Base-by-base conservation (phyloP, 208 protist species). In the Herpetomonas samuelpessoai region DNA sequence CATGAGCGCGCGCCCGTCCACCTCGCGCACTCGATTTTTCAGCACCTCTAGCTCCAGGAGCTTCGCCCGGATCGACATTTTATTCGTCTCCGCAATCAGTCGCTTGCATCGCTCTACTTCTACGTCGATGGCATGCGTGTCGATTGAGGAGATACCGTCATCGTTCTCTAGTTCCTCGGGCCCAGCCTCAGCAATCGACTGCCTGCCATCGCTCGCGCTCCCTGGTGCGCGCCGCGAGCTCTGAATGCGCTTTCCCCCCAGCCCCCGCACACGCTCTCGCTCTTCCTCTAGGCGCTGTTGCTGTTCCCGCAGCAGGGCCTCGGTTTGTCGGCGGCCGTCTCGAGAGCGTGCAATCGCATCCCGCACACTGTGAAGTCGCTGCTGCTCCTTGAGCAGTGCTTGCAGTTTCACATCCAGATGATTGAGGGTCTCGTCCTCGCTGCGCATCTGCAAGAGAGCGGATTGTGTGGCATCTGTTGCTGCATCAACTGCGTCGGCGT, bases 401-500 rank as follows among this genome's bases (percentile, higher is more conserved):
- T 29, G 51, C 16, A 93, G 74, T 39, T 85, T 44, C 16, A 46
- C 44, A 35, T 93, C 87, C 7, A 85, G 65, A 9, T 60, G 45
- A 2, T 73, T 63, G 22, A 91, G 68, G 2, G 41, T 55, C 24
- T 83, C 79, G 41, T 83, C 72, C 28, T 93, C 81, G 30, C 52
- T 62, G 14, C 64, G 57, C n/a, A 80, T 83, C 41, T 83, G 81
- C 12, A 76, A 52, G 41, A 88, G 26, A 3, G 69, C 81, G 21
- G 54, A 54, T 38, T 65, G 71, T 3, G 68, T 74, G 52, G 88
- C 81, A 25, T 91, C 81, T 0, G 82, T 66, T 14, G 78, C 67
- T 46, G 74, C 83, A 47, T 83, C 67, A 25, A 90, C 38, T 0
- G 87, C 87, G 46, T 93, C 87, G 0, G 81, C 76, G 62, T 93